phyloP scores from a whole-genome alignment of 768 basidiomycete species.

The Lentinula aciculospora region DNA sequence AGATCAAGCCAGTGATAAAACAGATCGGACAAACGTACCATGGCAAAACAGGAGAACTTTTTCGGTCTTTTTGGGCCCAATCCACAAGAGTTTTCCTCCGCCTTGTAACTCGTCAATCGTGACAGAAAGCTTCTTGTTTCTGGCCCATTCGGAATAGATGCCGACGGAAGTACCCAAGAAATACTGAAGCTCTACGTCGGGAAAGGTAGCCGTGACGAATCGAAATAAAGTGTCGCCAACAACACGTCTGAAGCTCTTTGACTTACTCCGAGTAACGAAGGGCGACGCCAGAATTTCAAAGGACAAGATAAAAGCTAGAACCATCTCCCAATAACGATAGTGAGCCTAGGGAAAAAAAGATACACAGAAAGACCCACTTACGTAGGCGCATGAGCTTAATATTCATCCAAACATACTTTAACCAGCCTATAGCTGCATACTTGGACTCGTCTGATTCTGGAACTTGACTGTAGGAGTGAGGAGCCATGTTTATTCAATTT shows the following conservation, averaged over 20 bases:
- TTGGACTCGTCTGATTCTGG: background rate
- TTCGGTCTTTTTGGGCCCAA: conserved; percentile 24
- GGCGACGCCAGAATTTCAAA: background rate
- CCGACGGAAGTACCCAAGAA: background rate
- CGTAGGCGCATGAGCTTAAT: background rate
- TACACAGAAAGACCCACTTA: background rate
- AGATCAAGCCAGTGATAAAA: background rate
- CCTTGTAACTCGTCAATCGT: conserved; percentile 21
- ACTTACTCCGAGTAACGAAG: background rate
- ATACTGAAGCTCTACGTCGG: background rate
- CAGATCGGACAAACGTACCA: conserved; percentile 14
- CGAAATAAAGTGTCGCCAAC: background rate
- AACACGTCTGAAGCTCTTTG: background rate
- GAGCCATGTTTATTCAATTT: background rate
- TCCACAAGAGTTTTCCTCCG: conserved; percentile 24
- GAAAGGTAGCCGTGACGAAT: background rate
- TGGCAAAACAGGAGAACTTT: conserved; percentile 27
- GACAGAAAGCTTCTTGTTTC: conserved; percentile 12
- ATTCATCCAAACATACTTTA: background rate
- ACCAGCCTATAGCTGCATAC: background rate
- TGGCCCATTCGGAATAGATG: conserved; percentile 16
- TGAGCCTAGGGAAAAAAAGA: background rate
- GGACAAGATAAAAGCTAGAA: background rate
- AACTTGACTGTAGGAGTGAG: background rate
- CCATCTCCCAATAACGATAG: background rate